These are phyloP conservation scores for Dissophora ornata DNA, from an alignment of 192 early-diverging fungal species.

Conservation along the genomic window DNA sequence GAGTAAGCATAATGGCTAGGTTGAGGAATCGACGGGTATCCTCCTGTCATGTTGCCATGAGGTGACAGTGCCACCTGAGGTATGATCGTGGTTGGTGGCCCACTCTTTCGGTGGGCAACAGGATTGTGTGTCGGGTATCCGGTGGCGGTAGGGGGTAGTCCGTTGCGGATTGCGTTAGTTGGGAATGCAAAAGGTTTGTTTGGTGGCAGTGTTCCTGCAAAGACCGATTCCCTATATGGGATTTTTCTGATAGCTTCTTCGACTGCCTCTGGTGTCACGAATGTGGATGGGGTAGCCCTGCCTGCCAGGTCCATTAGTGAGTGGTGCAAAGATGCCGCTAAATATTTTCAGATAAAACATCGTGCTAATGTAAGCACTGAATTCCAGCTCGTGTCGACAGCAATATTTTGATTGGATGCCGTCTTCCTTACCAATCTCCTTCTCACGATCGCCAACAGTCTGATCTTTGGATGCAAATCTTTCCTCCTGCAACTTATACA, in stretches of 20 bases:
- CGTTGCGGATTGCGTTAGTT: slow-evolving; percentile 35
- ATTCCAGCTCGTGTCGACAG: not conserved
- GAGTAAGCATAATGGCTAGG: slow-evolving; percentile 19
- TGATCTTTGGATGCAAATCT: slow-evolving; percentile 56
- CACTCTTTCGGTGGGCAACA: slow-evolving; percentile 8
- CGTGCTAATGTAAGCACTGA: too few relatives aligned
- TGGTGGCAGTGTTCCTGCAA: slow-evolving; percentile 61
- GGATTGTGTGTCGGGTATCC: slow-evolving; percentile 30
- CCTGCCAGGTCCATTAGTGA: slow-evolving; percentile 40
- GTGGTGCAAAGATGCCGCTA: slow-evolving; percentile 52
- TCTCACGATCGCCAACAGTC: slow-evolving; percentile 47
- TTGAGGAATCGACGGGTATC: slow-evolving; percentile 37
- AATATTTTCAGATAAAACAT: too few relatives aligned
- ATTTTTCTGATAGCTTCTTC: slow-evolving; percentile 55
- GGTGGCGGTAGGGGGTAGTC: slow-evolving; percentile 34
- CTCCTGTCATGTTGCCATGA: slow-evolving; percentile 52
- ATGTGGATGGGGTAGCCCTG: slow-evolving; percentile 48
- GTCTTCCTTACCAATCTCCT: slow-evolving; percentile 54
- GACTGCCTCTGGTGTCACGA: slow-evolving; percentile 47
- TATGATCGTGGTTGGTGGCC: slow-evolving; percentile 14
- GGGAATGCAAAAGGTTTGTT: slow-evolving; percentile 62
- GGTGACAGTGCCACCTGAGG: slow-evolving; percentile 40
- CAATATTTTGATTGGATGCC: not conserved
- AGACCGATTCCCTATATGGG: slow-evolving; percentile 57
- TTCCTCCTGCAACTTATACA: slow-evolving; percentile 60